Base-by-base conservation (phyloP, 345 rosid species). In the Rubroshorea leprosula region DNA sequence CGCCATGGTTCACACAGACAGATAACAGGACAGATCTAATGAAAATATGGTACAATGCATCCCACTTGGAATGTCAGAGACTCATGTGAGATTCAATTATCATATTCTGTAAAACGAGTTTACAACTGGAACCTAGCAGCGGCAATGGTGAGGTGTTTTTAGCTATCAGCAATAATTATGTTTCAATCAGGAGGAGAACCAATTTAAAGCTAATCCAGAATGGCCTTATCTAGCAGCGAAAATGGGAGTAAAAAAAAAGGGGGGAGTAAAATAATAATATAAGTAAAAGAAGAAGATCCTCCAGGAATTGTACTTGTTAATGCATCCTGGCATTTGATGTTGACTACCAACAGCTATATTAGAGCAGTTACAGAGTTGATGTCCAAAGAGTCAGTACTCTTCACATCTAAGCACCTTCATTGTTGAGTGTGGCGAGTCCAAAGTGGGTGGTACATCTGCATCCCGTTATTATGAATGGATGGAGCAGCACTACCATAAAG, bases 381-480 rank as follows among this genome's bases (percentile, higher is more conserved):
- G 52, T 7, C 62, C 27, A 2, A 47, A 15, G 18, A 5, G 38
- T 18, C 15, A 55, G 21, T 54, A 62, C 39, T 51, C 44, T 31
- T 23, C 51, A 44, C 59, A n/a, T n/a, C n/a, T n/a, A n/a, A n/a
- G 38, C 45, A 46, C 64, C 74, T 62, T 77, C 71, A 83, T 55
- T 78, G 83, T 16, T 62, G 82, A 60, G 72, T 63, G 63, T 83
- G 84, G 58, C 76, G 67, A 6, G 76, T 68, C 94, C 89, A 83
- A 49, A 75, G 69, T 24, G 70, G 87, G 74, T 86, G 87, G 76
- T 86, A 81, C 89, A 86, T 79, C 54, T 68, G 86, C 78, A 79
- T 68, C 41, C 38, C 73, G 69, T 81, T 76, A 47, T 44, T 75
- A 71, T 78, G 85, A 55, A 79, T 49, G 14, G 80, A 72, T 55